Evolutionary conservation across 352 stramenopile genomes (phyloP).

Genomic region (Pythium rhizo-oryzae): DNA sequence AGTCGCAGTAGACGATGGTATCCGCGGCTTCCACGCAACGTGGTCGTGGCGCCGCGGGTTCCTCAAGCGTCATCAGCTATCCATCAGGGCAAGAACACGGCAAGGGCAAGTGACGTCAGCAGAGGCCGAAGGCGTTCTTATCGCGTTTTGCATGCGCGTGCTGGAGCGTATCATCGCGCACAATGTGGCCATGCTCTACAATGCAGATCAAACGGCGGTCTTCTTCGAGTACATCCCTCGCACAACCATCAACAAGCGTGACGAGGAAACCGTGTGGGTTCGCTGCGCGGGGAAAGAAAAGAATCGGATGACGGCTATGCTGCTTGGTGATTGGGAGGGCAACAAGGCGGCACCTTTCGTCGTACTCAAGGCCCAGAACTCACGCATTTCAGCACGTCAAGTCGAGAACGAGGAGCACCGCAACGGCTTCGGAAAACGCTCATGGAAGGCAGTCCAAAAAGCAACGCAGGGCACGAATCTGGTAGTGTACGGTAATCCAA

Average conservation of each 20-base stretch:
- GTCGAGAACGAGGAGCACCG: background rate
- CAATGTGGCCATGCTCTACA: constrained; percentile 21
- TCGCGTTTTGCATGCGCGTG: no score
- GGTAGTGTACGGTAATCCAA: constrained; percentile 14
- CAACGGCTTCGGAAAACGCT: constrained; percentile 9
- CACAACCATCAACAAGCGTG: constrained; percentile 12
- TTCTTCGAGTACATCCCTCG: constrained; percentile 32
- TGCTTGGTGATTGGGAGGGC: constrained; percentile 25
- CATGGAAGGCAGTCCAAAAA: background rate
- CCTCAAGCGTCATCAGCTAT: no score
- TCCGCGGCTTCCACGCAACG: no score
- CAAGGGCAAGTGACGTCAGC: no score
- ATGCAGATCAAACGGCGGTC: constrained; percentile 25
- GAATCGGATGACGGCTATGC: constrained; percentile 28
- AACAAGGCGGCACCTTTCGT: constrained; percentile 19
- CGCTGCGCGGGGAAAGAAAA: constrained; percentile 20
- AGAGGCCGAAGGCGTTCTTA: no score
- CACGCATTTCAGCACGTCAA: background rate
- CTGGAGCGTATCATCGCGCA: no score
- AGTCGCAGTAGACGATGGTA: no score
- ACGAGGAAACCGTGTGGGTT: constrained; percentile 32
- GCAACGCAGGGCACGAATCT: background rate
- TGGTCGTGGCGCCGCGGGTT: no score
- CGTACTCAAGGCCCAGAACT: background rate
- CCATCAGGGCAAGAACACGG: no score